These are phyloP conservation scores for Pilaira anomala DNA, from an alignment of 192 early-diverging fungal species.

Conservation along the genomic window DNA sequence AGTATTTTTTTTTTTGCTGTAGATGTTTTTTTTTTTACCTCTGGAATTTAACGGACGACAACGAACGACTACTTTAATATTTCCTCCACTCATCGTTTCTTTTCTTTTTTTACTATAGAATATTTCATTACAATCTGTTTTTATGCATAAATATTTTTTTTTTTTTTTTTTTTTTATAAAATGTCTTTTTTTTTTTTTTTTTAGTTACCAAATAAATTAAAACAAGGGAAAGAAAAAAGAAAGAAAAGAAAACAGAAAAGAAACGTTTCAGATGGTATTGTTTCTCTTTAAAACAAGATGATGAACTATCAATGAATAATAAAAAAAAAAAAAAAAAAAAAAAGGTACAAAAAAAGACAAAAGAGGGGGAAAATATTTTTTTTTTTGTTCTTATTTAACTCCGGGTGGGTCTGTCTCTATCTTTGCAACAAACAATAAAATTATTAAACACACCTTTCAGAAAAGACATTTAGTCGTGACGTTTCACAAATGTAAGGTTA, in stretches of 20 bases:
- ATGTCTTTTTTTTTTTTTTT: no score
- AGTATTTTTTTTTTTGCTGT: neutral
- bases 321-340: neutral
- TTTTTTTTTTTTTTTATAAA: no score
- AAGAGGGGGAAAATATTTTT: constrained; percentile 1
- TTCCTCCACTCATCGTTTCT: constrained; percentile 28
- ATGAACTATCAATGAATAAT: neutral
- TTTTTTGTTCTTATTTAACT: no score
- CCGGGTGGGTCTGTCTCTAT: no score
- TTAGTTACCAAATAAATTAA: no score
- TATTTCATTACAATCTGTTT: no score
- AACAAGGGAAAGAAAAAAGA: no score
- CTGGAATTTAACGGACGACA: constrained; percentile 75
- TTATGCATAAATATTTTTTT: neutral
- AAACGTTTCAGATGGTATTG: neutral
- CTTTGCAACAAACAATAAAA: no score
- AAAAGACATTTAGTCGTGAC: constrained; percentile 1
- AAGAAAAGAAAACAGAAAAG: no score
- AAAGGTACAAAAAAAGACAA: neutral
- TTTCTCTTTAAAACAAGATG: neutral
- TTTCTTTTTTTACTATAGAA: neutral
- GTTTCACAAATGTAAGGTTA: constrained; percentile 6
- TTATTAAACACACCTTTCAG: neutral
- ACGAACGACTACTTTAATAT: constrained; percentile 74
- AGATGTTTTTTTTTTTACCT: constrained; percentile 37